Evolutionary conservation across 176 grass and related monocot genomes (phyloP).

Genomic region (Musa beccarii): DNA sequence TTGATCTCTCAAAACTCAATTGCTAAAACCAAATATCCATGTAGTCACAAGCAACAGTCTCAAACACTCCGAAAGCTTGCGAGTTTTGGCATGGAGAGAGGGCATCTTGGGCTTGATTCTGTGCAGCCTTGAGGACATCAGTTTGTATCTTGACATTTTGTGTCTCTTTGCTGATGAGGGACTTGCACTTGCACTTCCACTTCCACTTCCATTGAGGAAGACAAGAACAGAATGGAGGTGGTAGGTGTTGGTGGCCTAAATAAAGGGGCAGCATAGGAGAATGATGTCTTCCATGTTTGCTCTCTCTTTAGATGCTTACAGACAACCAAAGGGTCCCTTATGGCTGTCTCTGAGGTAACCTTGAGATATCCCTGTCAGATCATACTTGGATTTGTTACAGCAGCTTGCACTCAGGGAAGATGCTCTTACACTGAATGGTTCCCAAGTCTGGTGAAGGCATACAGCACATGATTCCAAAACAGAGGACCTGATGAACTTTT

Average conservation of each 20-base stretch:
- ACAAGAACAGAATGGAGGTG: not conserved
- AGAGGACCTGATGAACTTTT: not conserved
- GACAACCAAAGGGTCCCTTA: not conserved
- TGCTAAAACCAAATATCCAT: too few relatives aligned
- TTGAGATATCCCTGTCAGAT: not conserved
- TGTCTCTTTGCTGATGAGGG: not conserved
- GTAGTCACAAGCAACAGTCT: too few relatives aligned
- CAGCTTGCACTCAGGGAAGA: not conserved
- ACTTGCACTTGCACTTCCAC: not conserved
- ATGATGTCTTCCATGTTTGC: not conserved
- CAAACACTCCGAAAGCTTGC: too few relatives aligned
- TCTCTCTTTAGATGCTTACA: not conserved
- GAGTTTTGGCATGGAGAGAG: too few relatives aligned
- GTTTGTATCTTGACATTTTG: not conserved
- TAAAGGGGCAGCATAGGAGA: slow-evolving; percentile 1
- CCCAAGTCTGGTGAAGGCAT: not conserved
- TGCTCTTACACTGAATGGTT: not conserved
- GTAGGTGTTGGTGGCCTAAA: not conserved
- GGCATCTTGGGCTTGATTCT: too few relatives aligned
- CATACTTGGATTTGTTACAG: not conserved
- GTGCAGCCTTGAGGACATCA: too few relatives aligned
- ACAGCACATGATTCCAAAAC: not conserved
- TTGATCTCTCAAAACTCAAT: too few relatives aligned
- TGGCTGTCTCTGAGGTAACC: not conserved
- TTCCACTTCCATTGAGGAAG: not conserved